Conservation (phyloP, 2,329 filamentous ascomycete genomes). For the Nectriaceae sp. region DNA sequence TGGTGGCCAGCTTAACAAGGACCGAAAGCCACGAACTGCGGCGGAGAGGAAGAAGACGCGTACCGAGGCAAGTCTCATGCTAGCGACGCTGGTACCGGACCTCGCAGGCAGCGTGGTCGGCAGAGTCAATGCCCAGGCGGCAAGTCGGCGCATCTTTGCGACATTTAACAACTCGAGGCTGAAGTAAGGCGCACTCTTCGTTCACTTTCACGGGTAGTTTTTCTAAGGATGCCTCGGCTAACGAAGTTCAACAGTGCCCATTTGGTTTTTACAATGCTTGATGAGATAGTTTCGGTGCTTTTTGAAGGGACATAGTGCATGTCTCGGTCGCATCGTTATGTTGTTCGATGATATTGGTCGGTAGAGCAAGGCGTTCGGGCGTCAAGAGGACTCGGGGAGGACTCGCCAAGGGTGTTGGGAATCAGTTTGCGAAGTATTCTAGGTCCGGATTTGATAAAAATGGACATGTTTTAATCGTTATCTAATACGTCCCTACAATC, state of each 20-base stretch:
- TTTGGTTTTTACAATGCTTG: slow-evolving; percentile 69
- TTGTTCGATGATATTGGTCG: not conserved
- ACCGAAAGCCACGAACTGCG: slow-evolving; percentile 58
- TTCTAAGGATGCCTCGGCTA: slow-evolving; percentile 14
- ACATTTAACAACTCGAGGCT: slow-evolving; percentile 88
- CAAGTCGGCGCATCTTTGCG: slow-evolving; percentile 84
- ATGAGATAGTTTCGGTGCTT: slow-evolving; percentile 67
- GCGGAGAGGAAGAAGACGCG: slow-evolving; percentile 78
- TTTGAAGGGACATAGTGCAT: slow-evolving; percentile 49
- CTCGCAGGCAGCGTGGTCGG: slow-evolving; percentile 92
- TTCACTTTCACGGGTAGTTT: slow-evolving; percentile 7
- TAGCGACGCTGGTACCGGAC: slow-evolving; percentile 88
- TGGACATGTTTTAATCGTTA: too few relatives aligned
- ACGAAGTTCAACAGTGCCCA: slow-evolving; percentile 56
- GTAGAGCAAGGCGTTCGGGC: slow-evolving; percentile 11
- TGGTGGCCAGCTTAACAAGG: slow-evolving; percentile 56
- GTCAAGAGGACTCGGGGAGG: slow-evolving; percentile 3
- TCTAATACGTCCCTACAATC: too few relatives aligned
- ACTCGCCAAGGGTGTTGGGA: not conserved
- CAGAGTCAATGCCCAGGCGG: slow-evolving; percentile 85
- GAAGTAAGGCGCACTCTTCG: slow-evolving; percentile 64
- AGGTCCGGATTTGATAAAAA: too few relatives aligned
- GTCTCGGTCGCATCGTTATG: too few relatives aligned
- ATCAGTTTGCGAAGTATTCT: not conserved
- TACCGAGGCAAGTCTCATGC: slow-evolving; percentile 84